Percentiles rank a stretch among this genome's conserved stretches.
These are phyloP conservation scores for Annulohypoxylon nitens DNA, from an alignment of 495 filamentous ascomycete species.

Conservation along the genomic window DNA sequence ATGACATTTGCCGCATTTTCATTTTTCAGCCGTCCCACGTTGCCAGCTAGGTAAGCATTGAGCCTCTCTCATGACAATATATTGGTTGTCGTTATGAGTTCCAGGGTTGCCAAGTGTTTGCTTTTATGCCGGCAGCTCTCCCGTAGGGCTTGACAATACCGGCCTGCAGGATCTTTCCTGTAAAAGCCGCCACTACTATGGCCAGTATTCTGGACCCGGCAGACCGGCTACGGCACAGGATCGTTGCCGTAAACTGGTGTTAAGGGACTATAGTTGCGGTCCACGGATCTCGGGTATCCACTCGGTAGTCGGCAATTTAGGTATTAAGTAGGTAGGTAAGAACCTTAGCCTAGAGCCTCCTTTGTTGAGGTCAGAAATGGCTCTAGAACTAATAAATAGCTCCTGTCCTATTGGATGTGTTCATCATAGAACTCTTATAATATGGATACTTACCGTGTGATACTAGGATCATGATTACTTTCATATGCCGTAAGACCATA, in stretches of 20 bases:
- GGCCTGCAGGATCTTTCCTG: constrained; percentile 2
- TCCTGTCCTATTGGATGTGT: constrained; percentile 13
- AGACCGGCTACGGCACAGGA: constrained; percentile 22
- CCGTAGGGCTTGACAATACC: neutral
- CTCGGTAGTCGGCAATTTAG: constrained; percentile 42
- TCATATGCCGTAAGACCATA: neutral
- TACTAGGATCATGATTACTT: neutral
- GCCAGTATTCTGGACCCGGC: neutral
- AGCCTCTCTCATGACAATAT: neutral
- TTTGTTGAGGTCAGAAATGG: constrained; percentile 31
- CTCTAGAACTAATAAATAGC: constrained; percentile 20
- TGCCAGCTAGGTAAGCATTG: neutral
- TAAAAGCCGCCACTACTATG: constrained; percentile 15
- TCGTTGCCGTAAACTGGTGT: constrained; percentile 7
- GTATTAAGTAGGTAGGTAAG: constrained; percentile 22
- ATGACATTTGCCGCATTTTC: neutral
- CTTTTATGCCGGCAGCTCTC: neutral
- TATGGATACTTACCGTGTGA: constrained; percentile 19
- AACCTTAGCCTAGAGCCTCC: constrained; percentile 36
- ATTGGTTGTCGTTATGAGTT: neutral
- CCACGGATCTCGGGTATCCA: constrained; percentile 44
- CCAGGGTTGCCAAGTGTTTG: neutral
- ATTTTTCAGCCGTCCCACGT: neutral
- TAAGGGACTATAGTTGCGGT: constrained; percentile 7
- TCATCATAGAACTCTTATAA: constrained; percentile 15